Evolutionary conservation across 805 yeast species (phyloP).

Genomic region (Metschnikowia henanensis): DNA sequence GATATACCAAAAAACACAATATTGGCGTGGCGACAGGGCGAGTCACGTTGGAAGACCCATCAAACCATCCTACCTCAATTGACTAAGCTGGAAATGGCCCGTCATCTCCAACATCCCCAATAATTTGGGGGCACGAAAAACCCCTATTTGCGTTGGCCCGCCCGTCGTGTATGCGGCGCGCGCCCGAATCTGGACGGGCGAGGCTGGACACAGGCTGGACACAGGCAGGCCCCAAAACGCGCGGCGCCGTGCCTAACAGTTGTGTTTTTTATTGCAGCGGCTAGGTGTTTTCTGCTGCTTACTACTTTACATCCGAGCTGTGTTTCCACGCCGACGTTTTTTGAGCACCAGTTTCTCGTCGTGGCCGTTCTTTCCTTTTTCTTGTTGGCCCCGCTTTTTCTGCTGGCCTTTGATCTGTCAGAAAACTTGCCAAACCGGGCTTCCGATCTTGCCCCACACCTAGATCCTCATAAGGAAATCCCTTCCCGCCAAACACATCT

Average conservation of each 20-base stretch:
- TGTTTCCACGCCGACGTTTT: too few species aligned
- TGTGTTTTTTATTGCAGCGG: conserved; percentile 1
- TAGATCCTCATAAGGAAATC: too few species aligned
- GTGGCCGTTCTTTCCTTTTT: neutral
- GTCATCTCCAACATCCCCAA: neutral
- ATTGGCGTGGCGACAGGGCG: too few species aligned
- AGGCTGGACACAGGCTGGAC: neutral
- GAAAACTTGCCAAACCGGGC: neutral
- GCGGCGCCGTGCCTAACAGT: conserved; percentile 3
- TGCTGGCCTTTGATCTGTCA: neutral
- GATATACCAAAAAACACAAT: too few species aligned
- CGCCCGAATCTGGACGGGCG: neutral
- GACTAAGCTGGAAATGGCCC: too few species aligned
- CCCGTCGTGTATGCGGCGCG: conserved; percentile 1
- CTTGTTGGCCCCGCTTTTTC: neutral
- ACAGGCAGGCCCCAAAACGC: neutral
- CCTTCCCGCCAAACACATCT: too few species aligned
- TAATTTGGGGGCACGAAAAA: neutral
- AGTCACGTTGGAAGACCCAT: too few species aligned
- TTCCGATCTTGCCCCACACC: neutral
- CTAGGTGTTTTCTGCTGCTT: neutral
- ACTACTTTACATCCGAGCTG: neutral
- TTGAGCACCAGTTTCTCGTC: neutral
- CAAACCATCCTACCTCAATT: too few species aligned
- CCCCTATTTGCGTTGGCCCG: conserved; percentile 1